A percentile compares a stretch with the other conserved stretches of the same genome.
These are phyloP conservation scores for Penicillium griseofulvum DNA, from an alignment of 2,329 filamentous ascomycete genomes.

Conservation along the genomic window DNA sequence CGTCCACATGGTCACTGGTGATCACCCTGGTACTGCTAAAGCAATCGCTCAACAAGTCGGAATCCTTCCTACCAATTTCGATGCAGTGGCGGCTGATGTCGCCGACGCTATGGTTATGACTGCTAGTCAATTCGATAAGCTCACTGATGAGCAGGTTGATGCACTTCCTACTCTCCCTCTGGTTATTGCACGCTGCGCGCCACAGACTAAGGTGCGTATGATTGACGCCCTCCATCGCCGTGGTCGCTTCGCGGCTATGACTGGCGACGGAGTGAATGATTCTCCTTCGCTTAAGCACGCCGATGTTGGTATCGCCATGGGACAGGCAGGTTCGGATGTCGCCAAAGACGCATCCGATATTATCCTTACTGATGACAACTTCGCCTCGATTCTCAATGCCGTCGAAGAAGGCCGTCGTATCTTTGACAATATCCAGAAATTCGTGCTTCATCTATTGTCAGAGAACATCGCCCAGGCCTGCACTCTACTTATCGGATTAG, in stretches of 20 bases:
- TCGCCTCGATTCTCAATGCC: slow-evolving; percentile 76
- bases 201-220: slow-evolving; percentile 73
- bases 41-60: slow-evolving; percentile 75
- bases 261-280: slow-evolving; percentile 82
- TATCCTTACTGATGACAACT: slow-evolving; percentile 74
- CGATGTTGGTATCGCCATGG: slow-evolving; percentile 85
- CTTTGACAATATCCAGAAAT: slow-evolving; percentile 85
- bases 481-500: slow-evolving; percentile 73
- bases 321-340: slow-evolving; percentile 71
- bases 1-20: slow-evolving; percentile 79
- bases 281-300: slow-evolving; percentile 74
- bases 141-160: slow-evolving; percentile 69
- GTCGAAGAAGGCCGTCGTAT: slow-evolving; percentile 78
- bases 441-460: slow-evolving; percentile 71
- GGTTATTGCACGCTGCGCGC: slow-evolving; percentile 56
- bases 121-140: slow-evolving; percentile 71
- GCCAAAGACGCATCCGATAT: slow-evolving; percentile 66
- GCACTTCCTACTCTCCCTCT: slow-evolving; percentile 51
- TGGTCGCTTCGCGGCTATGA: slow-evolving; percentile 75
- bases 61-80: slow-evolving; percentile 64
- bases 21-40: slow-evolving; percentile 71
- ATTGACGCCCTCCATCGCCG: slow-evolving; percentile 59
- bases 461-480: slow-evolving; percentile 81
- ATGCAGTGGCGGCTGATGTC: slow-evolving; percentile 57
- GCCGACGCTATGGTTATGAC: slow-evolving; percentile 66